Conservation (phyloP, 169 alveolate genomes). For the Plasmodium inui region DNA sequence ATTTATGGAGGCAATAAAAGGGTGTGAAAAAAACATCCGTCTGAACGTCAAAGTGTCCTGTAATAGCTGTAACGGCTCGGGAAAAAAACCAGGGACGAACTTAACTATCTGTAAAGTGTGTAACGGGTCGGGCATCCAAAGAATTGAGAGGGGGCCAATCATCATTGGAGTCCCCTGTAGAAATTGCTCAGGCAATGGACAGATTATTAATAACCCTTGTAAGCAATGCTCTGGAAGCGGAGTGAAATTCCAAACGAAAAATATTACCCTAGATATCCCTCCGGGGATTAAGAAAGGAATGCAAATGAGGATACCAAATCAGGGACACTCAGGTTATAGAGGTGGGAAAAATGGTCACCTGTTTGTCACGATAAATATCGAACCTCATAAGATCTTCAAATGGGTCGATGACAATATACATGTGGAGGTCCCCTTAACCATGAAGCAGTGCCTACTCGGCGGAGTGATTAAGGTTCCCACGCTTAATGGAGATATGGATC, state of each 20-base stretch:
- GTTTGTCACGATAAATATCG: conserved; percentile 87
- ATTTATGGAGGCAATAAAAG: conserved; percentile 91
- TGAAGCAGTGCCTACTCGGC: conserved; percentile 88
- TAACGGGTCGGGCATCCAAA: conserved; percentile 89
- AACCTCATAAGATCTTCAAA: conserved; percentile 87
- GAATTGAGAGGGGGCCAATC: conserved; percentile 90
- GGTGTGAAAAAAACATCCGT: conserved; percentile 85
- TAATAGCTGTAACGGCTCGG: conserved; percentile 87
- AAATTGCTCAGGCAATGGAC: conserved; percentile 90
- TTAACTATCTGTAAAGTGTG: conserved; percentile 86
- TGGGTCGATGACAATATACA: conserved; percentile 92
- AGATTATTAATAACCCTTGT: conserved; percentile 87
- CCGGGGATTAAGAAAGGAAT: conserved; percentile 89
- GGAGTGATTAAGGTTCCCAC: conserved; percentile 89
- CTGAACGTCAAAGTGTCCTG: conserved; percentile 87
- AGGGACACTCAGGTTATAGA: conserved; percentile 89
- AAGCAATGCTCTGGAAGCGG: conserved; percentile 89
- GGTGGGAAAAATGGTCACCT: conserved; percentile 92
- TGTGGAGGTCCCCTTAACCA: conserved; percentile 89
- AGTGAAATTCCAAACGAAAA: conserved; percentile 85
- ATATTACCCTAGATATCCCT: conserved; percentile 85
- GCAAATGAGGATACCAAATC: conserved; percentile 89
- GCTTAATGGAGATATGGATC: conserved; percentile 84
- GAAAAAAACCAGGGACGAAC: conserved; percentile 84
- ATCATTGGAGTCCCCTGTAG: conserved; percentile 90